Evolutionary conservation across 192 early-diverging fungal species (phyloP), one percentile per base, ranked within the genome.

Genomic region (Rhizophlyctis rosea): DNA sequence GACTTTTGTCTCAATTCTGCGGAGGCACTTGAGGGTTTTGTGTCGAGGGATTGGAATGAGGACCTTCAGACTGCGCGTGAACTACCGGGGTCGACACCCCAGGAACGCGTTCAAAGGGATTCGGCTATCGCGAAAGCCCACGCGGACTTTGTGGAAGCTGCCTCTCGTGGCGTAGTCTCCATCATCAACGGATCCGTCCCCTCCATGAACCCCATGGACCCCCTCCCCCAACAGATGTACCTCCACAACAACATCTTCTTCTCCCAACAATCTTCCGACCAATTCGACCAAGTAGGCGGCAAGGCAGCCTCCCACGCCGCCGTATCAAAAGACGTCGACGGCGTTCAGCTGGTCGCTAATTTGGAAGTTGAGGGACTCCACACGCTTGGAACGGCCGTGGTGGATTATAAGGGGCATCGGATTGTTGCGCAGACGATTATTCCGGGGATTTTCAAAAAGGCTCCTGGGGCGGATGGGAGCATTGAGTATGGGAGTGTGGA

Each of bases 221-320:
- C 87, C 1, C 78, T 71, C 32, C 27, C 57, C 0, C 55, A 65
- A 4, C 70, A 72, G 59, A 80, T 96, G 90, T 98, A 75, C 61
- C 76, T 97, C 39, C 88, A 94, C 70, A 95, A 94, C 79, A 95
- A 95, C 69, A 96, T 98, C 49, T 98, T 98, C 70, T 96, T 90
- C 75, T 92, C 83, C 76, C 76, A 92, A 85, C 57, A 58, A 14
- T 18, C 39, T 44, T 7, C 39, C 9, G 68, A 54, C 27, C 93
- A 86, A 4, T 89, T 87, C 53, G 96, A 97, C 75, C 86, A 90
- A 24, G 69, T 92, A 13, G 96, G 96, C 59, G 93, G 92, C 21
- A 83, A 88, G 62, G 92, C 84, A 32, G 96, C 94, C 13, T 88
- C 91, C 1, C 93, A 96, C 57, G 95, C 94, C 35, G 89, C 91